A percentile compares a stretch with the other conserved stretches of the same genome.
phyloP scores from a whole-genome alignment of 805 yeast species.

The Kazachstania psychrophila region DNA sequence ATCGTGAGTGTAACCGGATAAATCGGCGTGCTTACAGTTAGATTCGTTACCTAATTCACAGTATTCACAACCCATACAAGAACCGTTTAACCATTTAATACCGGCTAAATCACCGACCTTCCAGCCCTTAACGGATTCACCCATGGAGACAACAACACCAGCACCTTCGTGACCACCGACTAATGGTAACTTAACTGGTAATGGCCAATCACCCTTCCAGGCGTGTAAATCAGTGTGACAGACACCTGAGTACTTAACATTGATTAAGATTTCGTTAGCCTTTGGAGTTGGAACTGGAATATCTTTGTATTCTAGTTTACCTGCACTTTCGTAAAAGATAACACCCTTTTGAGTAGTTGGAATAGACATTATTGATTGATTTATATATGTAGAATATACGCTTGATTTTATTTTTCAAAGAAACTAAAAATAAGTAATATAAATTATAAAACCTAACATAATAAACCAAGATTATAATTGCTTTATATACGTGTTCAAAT shows the following conservation, averaged over 20 bases:
- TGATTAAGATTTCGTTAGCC: conserved; percentile 53
- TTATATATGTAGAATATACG: too few species aligned
- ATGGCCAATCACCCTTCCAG: conserved; percentile 66
- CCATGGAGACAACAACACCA: conserved; percentile 57
- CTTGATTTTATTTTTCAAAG: too few species aligned
- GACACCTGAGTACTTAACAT: conserved; percentile 66
- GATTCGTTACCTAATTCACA: conserved; percentile 52
- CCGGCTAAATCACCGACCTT: conserved; percentile 60
- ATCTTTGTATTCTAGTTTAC: conserved; percentile 41
- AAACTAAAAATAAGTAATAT: too few species aligned
- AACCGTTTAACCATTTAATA: conserved; percentile 60
- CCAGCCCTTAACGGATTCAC: conserved; percentile 50
- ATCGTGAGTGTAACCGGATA: conserved; percentile 68
- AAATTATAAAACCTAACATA: too few species aligned
- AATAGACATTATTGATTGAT: conserved; percentile 26
- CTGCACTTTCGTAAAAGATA: conserved; percentile 36
- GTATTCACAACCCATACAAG: conserved; percentile 56
- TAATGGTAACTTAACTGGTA: conserved; percentile 48
- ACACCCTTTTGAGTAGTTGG: conserved; percentile 45
- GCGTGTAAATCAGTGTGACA: conserved; percentile 72
- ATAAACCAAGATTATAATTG: too few species aligned
- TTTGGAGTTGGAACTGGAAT: conserved; percentile 53
- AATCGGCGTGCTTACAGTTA: conserved; percentile 60
- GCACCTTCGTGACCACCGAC: conserved; percentile 74
- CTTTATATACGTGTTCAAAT: too few species aligned